A percentile compares a stretch with the other conserved stretches of the same genome.
phyloP scores from a whole-genome alignment of 805 yeast species.

The Torulaspora delbrueckii region DNA sequence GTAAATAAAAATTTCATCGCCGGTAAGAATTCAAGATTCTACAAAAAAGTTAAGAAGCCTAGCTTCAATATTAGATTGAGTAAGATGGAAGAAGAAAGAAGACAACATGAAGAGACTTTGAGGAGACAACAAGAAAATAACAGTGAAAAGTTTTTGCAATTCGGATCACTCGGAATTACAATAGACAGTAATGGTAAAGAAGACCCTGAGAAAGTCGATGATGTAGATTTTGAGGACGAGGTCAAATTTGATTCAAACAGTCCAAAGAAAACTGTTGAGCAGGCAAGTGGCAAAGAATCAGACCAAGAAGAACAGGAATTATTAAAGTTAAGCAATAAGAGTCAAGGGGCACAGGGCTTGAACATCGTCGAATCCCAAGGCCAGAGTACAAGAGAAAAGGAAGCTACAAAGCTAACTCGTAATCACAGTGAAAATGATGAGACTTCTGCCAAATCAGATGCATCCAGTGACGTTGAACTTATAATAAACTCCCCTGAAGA shows the following conservation, averaged over 20 bases:
- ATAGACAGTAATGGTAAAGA: slow-evolving; percentile 10
- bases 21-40: slow-evolving; percentile 45
- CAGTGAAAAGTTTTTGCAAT: slow-evolving; percentile 11
- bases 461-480: slow-evolving; percentile 20
- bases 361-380: slow-evolving; percentile 7
- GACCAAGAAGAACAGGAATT: slow-evolving; percentile 17
- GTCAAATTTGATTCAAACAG: not conserved
- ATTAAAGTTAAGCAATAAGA: slow-evolving; percentile 13
- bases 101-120: slow-evolving; percentile 20
- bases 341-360: slow-evolving; percentile 10
- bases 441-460: slow-evolving; percentile 8
- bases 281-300: slow-evolving; percentile 11
- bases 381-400: not conserved
- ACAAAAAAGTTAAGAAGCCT: slow-evolving; percentile 40
- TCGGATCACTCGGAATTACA: slow-evolving; percentile 18
- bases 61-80: slow-evolving; percentile 25
- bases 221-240: not conserved
- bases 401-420: not conserved
- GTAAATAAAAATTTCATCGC: slow-evolving; percentile 36
- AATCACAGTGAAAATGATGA: slow-evolving; percentile 1
- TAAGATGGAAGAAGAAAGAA: slow-evolving; percentile 32
- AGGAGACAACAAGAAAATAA: slow-evolving; percentile 12
- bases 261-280: slow-evolving; percentile 3
- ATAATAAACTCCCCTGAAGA: slow-evolving; percentile 19
- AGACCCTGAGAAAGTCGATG: not conserved